Conservation (phyloP, 2,329 filamentous ascomycete genomes). For the Ceratocystis albifundus region DNA sequence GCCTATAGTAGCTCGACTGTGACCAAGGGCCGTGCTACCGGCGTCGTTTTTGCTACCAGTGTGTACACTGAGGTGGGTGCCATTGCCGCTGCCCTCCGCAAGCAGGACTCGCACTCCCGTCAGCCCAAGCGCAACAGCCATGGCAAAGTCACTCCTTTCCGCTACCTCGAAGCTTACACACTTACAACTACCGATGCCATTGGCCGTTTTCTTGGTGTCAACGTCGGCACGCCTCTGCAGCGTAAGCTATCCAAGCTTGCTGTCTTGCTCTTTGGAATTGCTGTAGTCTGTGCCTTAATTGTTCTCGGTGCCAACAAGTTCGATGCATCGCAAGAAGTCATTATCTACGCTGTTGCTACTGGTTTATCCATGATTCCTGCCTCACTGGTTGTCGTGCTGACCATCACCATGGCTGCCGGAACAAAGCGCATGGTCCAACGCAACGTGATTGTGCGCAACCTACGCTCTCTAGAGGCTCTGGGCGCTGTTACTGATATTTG, state of each 20-base stretch:
- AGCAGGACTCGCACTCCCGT: constrained; percentile 42
- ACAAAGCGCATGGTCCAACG: constrained; percentile 43
- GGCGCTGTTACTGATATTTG: constrained; percentile 49
- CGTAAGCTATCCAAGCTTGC: constrained; percentile 57
- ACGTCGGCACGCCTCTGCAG: constrained; percentile 58
- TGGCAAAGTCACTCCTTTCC: constrained; percentile 42
- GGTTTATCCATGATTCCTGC: constrained; percentile 42
- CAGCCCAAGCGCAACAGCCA: constrained; percentile 42
- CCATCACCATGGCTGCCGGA: constrained; percentile 48
- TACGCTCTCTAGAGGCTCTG: constrained; percentile 45
- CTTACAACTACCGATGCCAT: constrained; percentile 46
- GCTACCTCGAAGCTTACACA: constrained; percentile 38
- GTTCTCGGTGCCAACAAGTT: constrained; percentile 54
- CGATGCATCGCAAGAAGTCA: constrained; percentile 44
- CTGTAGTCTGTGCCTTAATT: constrained; percentile 57
- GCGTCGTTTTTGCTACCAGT: constrained; percentile 48
- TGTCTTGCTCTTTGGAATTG: constrained; percentile 53
- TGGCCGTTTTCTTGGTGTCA: constrained; percentile 54
- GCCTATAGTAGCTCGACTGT: constrained; percentile 46
- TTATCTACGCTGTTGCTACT: constrained; percentile 42
- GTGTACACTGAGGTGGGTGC: constrained; percentile 49
- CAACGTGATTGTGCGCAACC: constrained; percentile 43
- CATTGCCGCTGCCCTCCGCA: constrained; percentile 41
- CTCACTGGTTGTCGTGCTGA: constrained; percentile 42
- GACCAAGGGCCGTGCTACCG: constrained; percentile 46